A percentile compares a stretch with the other conserved stretches of the same genome.
Evolutionary conservation across 495 filamentous ascomycete species (phyloP).

Genomic region (Aspergillus ellipticus): DNA sequence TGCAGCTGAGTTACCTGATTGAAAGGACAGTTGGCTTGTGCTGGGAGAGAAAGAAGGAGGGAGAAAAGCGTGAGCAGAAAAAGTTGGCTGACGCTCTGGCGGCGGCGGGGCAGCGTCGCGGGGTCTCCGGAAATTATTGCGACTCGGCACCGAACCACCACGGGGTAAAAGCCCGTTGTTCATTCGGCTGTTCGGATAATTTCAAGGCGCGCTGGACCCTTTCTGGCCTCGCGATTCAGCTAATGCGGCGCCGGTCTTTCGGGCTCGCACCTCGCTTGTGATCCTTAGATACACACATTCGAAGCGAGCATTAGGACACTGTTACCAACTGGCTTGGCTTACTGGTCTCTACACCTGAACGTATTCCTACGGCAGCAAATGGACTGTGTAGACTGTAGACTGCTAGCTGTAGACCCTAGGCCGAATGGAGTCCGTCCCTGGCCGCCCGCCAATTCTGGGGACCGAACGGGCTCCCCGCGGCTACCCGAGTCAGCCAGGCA

Average conservation of each 20-base stretch:
- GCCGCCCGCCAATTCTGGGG: slow-evolving; percentile 34
- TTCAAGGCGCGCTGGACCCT: not conserved
- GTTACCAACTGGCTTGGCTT: too few relatives aligned
- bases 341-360: too few relatives aligned
- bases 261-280: too few relatives aligned
- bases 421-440: slow-evolving; percentile 43
- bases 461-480: not conserved
- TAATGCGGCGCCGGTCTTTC: too few relatives aligned
- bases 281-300: too few relatives aligned
- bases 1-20: not conserved
- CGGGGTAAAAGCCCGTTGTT: slow-evolving; percentile 1
- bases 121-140: not conserved
- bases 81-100: slow-evolving; percentile 2
- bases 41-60: slow-evolving; percentile 3
- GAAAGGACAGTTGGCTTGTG: slow-evolving; percentile 13
- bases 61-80: slow-evolving; percentile 6
- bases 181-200: slow-evolving; percentile 8
- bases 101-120: not conserved
- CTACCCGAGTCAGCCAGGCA: not conserved
- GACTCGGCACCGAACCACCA: not conserved
- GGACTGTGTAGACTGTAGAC: too few relatives aligned
- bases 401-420: too few relatives aligned
- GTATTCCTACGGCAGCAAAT: too few relatives aligned
- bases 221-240: too few relatives aligned
- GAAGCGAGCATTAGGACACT: too few relatives aligned